Conservation (phyloP, 2,329 filamentous ascomycete genomes). For the Nigrospora sphaerica region DNA sequence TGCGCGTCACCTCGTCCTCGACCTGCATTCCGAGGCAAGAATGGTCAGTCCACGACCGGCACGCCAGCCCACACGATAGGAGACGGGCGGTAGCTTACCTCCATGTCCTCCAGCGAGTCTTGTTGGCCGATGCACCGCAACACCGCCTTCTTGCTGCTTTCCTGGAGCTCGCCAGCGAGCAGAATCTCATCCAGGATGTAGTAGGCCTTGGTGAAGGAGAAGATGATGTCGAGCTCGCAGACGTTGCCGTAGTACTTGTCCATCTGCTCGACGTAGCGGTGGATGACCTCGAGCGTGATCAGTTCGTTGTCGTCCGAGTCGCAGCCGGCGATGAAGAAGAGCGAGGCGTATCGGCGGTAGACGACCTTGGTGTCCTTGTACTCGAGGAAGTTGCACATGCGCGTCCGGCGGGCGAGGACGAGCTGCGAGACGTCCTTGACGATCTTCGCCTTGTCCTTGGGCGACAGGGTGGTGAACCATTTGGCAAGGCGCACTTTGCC, state of each 20-base stretch:
- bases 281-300: slow-evolving; percentile 96
- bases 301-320: slow-evolving; percentile 96
- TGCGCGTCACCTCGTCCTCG: slow-evolving; percentile 84
- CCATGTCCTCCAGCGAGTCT: slow-evolving; percentile 96
- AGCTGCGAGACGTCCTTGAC: slow-evolving; percentile 99
- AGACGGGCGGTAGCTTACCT: slow-evolving; percentile 61
- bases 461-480: slow-evolving; percentile 97
- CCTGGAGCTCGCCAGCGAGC: slow-evolving; percentile 92
- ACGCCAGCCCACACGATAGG: background rate
- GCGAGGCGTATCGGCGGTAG: slow-evolving; percentile 94
- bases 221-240: slow-evolving; percentile 98
- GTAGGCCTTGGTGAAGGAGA: slow-evolving; percentile 99
- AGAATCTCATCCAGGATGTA: slow-evolving; percentile 97
- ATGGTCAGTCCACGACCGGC: no score
- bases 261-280: slow-evolving; percentile 99
- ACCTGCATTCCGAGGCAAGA: slow-evolving; percentile 48
- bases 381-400: slow-evolving; percentile 99
- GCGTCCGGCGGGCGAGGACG: slow-evolving; percentile 87
- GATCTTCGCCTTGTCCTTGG: slow-evolving; percentile 98
- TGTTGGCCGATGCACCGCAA: slow-evolving; percentile 93
- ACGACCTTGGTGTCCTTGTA: slow-evolving; percentile 99
- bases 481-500: slow-evolving; percentile 99
- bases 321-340: slow-evolving; percentile 98
- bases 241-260: slow-evolving; percentile 99
- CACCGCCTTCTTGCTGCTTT: slow-evolving; percentile 99